Conservation (phyloP, 371 early-diverging fungal genomes). For the Cokeromyces recurvatus region DNA sequence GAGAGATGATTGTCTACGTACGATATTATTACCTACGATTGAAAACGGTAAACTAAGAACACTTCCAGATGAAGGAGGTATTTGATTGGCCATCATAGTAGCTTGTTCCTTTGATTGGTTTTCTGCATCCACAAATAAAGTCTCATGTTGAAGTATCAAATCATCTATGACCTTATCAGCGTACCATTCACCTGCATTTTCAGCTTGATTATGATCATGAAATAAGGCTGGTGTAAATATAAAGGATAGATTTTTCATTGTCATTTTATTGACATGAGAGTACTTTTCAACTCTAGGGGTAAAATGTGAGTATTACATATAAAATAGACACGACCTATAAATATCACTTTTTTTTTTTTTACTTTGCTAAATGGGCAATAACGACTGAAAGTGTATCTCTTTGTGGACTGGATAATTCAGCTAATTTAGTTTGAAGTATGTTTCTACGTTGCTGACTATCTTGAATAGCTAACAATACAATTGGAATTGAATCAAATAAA, state of each 20-base stretch:
- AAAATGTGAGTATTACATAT: background rate
- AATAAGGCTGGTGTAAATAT: conserved; percentile 61
- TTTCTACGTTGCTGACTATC: conserved; percentile 22
- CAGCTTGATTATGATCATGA: conserved; percentile 54
- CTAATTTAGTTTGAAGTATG: conserved; percentile 29
- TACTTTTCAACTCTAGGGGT: conserved; percentile 33
- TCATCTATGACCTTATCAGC: conserved; percentile 40
- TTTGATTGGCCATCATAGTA: background rate
- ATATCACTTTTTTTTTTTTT: too few species aligned
- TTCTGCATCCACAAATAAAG: conserved; percentile 10
- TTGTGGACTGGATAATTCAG: conserved; percentile 37
- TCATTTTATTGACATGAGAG: conserved; percentile 55
- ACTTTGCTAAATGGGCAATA: conserved; percentile 52
- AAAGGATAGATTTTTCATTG: conserved; percentile 48
- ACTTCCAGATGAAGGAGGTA: background rate
- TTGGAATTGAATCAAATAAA: too few species aligned
- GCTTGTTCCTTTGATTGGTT: background rate
- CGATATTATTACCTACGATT: background rate
- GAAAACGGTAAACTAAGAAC: conserved; percentile 6
- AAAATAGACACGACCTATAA: too few species aligned
- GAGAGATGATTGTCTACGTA: conserved; percentile 3
- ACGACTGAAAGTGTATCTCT: conserved; percentile 46
- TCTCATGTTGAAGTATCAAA: conserved; percentile 25
- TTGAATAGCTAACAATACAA: conserved; percentile 22
- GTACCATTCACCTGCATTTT: conserved; percentile 41